Evolutionary conservation across 495 filamentous ascomycete genomes (phyloP), one percentile per base, ranked within the genome.

Genomic region (Penicillium turbatum): DNA sequence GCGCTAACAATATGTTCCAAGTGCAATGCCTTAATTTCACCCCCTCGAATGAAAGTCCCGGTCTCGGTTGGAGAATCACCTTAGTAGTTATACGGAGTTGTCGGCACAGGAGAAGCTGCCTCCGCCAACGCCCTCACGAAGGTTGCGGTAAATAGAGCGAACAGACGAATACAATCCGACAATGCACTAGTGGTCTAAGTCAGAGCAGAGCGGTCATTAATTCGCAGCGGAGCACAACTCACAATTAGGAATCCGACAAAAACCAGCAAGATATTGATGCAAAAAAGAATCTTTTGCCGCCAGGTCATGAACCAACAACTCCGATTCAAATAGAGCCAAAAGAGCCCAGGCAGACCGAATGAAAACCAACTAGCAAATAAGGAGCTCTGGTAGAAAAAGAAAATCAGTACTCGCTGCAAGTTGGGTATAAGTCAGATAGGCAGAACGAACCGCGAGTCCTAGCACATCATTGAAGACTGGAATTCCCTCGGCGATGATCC

Each of bases 391-490:
- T 6, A 27, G n/a, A 1, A 16, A 9, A 16, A 0, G n/a, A 12
- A 16, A 8, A 37, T 59, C 26, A 64, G 50, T 31, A 19, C 6
- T 13, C 3, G 15, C 12, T 48, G 11, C 17, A 3, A 2, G 17
- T 24, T 19, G 15, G 7, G 27, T 5, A 11, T 5, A 5, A 13
- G 48, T 19, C n/a, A n/a, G n/a, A 9, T 11, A 21, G 30, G 36
- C 43, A 13, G 42, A 27, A 57, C 63, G 26, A 53, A 64, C 63
- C 38, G 73, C 69, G 44, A 77, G 52, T 10, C 68, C 70, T 26
- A 88, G 63, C 37, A 87, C 61, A 44, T 82, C 76, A 52, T 79
- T 81, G 70, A 87, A 88, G 60, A 83, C 76, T 1, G 86, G 85
- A 17, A 88, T 82, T 7, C 77, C 77, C 58, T 83, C 80, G 8